Base-by-base conservation (phyloP, 495 filamentous ascomycete genomes). In the Aspergillus asperescens region DNA sequence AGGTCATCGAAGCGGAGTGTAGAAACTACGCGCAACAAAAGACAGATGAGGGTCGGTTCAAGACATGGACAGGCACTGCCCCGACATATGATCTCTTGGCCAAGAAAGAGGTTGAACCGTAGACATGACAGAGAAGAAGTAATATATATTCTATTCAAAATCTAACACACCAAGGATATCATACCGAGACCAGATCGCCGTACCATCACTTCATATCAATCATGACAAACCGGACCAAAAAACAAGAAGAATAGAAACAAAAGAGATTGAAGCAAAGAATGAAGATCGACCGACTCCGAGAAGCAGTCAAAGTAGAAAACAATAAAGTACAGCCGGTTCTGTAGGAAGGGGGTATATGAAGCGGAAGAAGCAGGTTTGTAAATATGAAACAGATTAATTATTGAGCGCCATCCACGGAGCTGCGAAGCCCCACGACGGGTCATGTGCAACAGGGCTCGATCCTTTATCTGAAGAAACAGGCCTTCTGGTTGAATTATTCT, bases 391-490 rank as follows among this genome's bases (percentile, higher is more conserved):
- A 50, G 29, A 13, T 35, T 32, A 23, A 7, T 32, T 12, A 29
- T 47, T 47, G 18, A 42, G 2, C 13, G 40, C 44, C 29, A 34
- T 19, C 29, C 46, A 29, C 8, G 49, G 44, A 25, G 50, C 18
- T 5, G 52, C 38, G 15, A 53, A 59, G 19, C 55, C 38, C 57
- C 57, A 59, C 1, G 57, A 37, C 6, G 57, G 57, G 29, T 59
- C 57, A 20, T 56, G 52, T 0, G 50, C 43, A 2, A 48, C 49
- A 13, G 49, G 51, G 19, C 51, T 54, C 1, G 51, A 31, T 10
- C 42, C 34, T 7, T n/a, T 37, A 13, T 54, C 51, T 7, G 51
- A 42, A 10, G 51, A 54, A 23, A 54, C 34, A 25, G 42, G 51
- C 34, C 15, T n/a, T 24, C 32, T 54, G 23, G 16, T 38, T 10